A percentile compares a stretch with the other conserved stretches of the same genome.
These are phyloP conservation scores for Aspergillus biplanus DNA, from an alignment of 495 filamentous ascomycete species.

Conservation along the genomic window DNA sequence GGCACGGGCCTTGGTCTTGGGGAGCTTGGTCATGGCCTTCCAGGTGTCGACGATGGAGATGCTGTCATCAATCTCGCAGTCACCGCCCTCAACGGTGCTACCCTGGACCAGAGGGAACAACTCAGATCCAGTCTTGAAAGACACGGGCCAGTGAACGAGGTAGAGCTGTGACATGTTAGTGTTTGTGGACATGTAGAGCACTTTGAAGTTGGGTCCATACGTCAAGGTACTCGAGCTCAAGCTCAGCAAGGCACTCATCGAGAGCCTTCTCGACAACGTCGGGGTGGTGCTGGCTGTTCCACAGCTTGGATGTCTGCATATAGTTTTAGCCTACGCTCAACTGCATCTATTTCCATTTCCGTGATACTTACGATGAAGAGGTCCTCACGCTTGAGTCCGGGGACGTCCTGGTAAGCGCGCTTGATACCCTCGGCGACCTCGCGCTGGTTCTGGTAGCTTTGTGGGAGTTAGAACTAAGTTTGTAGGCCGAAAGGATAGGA, in stretches of 20 bases:
- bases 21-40: constrained; percentile 56
- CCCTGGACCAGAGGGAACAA: constrained; percentile 48
- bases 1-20: constrained; percentile 54
- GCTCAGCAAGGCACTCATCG: constrained; percentile 51
- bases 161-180: constrained; percentile 38
- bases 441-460: constrained; percentile 54
- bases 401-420: constrained; percentile 48
- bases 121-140: constrained; percentile 46
- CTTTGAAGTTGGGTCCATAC: constrained; percentile 26
- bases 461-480: constrained; percentile 48
- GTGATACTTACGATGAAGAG: constrained; percentile 47
- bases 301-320: constrained; percentile 51
- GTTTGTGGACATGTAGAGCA: constrained; percentile 5
- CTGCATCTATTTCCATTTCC: background rate
- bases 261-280: constrained; percentile 49
- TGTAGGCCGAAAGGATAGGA: background rate
- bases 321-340: constrained; percentile 1
- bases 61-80: constrained; percentile 46
- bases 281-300: constrained; percentile 54
- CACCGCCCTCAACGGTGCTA: constrained; percentile 43
- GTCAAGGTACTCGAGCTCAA: constrained; percentile 54
- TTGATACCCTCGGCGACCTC: constrained; percentile 52
- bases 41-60: constrained; percentile 57
- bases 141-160: constrained; percentile 56
- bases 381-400: constrained; percentile 55